Percentiles rank a stretch among this genome's conserved stretches.
phyloP scores from a whole-genome alignment of 257 asterid species.

The Eustoma russellianum region DNA sequence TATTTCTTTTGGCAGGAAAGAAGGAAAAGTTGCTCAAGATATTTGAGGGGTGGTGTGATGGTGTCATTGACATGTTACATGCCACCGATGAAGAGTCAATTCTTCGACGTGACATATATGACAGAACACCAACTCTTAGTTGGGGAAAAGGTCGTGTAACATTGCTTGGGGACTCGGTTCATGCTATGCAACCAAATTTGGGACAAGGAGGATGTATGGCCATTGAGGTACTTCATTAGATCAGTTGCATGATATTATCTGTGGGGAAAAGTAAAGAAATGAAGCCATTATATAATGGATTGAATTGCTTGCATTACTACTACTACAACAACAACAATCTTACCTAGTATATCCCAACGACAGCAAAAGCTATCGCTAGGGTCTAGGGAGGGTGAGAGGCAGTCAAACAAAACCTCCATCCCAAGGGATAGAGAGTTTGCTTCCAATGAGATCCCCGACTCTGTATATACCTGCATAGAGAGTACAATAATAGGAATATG shows the following conservation, averaged over 20 bases:
- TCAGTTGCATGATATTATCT: not conserved
- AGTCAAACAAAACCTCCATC: no score
- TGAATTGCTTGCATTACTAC: no score
- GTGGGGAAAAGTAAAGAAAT: no score
- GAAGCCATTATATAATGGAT: no score
- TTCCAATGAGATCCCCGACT: no score
- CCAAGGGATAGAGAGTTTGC: no score
- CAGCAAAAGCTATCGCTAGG: no score
- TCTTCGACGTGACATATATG: conserved; percentile 93
- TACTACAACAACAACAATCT: no score
- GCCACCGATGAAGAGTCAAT: conserved; percentile 86
- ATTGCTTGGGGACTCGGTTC: conserved; percentile 93
- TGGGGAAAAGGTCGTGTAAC: conserved; percentile 98
- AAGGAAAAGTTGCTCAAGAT: conserved; percentile 67
- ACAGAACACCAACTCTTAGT: conserved; percentile 51
- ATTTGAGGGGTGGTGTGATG: conserved; percentile 92
- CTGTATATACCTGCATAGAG: no score
- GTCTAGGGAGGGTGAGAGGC: no score
- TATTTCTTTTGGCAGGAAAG: conserved; percentile 40
- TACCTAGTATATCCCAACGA: no score
- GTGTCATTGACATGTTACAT: conserved; percentile 66
- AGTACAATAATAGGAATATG: no score
- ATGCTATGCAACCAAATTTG: conserved; percentile 99
- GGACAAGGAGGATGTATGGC: conserved; percentile 99
- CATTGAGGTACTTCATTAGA: conserved; percentile 50